Evolutionary conservation across 2,329 filamentous ascomycete species (phyloP).

Genomic region (Lasiodiplodia theobromae): DNA sequence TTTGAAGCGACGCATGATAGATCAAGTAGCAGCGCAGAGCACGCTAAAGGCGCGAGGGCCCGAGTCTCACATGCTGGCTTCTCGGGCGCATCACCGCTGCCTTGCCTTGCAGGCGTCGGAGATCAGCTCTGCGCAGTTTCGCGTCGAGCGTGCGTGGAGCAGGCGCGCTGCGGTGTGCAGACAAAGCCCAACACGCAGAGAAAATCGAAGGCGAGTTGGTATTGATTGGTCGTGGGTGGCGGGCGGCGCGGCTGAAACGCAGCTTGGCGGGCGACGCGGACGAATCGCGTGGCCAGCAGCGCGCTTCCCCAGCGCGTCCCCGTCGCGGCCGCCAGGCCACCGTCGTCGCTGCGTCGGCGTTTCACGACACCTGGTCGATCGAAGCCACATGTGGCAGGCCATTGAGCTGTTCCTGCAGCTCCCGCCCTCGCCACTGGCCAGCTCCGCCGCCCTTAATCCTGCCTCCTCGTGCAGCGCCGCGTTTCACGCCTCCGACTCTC

Average conservation of each 20-base stretch:
- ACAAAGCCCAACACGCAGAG: neutral
- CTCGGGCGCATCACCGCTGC: neutral
- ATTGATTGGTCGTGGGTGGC: slow-evolving; percentile 7
- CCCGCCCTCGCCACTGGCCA: slow-evolving; percentile 15
- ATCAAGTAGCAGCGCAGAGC: slow-evolving; percentile 4
- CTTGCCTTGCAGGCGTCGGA: neutral
- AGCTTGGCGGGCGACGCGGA: neutral
- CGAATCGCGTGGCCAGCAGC: neutral
- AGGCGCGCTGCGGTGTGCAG: neutral
- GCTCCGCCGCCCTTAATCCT: slow-evolving; percentile 21
- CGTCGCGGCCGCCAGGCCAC: neutral
- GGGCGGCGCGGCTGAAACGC: slow-evolving; percentile 10
- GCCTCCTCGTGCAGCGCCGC: slow-evolving; percentile 5
- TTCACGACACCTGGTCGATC: slow-evolving; percentile 20
- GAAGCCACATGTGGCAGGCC: slow-evolving; percentile 5
- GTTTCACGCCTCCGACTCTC: slow-evolving; percentile 1
- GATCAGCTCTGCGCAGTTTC: neutral
- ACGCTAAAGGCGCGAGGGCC: neutral
- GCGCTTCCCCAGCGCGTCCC: slow-evolving; percentile 12
- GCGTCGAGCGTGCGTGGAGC: slow-evolving; percentile 1
- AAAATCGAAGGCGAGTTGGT: neutral
- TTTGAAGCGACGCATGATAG: neutral
- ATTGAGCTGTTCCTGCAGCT: slow-evolving; percentile 16
- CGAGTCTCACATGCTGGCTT: neutral
- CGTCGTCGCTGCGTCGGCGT: slow-evolving; percentile 9